Conservation (phyloP, 306 rosid genomes). For the Alnus glutinosa region DNA sequence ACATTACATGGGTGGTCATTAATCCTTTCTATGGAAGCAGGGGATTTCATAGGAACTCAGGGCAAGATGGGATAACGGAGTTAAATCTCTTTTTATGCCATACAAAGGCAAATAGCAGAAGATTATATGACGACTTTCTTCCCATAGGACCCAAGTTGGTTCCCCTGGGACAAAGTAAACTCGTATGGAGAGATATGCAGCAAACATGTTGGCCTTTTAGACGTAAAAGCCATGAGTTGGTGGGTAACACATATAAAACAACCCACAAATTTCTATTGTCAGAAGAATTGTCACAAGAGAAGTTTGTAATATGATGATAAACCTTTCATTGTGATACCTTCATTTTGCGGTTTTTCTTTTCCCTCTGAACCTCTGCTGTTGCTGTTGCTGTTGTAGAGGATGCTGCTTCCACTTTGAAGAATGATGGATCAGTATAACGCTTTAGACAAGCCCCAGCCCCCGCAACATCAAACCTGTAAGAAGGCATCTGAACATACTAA, state of each 20-base stretch:
- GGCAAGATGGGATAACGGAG: background rate
- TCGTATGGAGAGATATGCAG: background rate
- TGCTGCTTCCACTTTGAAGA: conserved; percentile 63
- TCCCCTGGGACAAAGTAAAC: background rate
- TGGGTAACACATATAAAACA: background rate
- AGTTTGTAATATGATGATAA: background rate
- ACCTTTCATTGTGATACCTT: conserved; percentile 55
- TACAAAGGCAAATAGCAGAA: background rate
- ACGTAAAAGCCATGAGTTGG: background rate
- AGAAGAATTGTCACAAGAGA: conserved; percentile 6
- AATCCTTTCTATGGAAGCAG: background rate
- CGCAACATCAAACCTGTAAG: conserved; percentile 87
- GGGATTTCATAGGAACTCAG: background rate
- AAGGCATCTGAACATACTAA: conserved; percentile 33
- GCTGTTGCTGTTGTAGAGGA: conserved; percentile 34
- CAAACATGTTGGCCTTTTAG: background rate
- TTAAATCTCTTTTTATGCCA: background rate
- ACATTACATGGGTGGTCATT: background rate
- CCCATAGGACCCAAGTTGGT: background rate
- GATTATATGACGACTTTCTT: background rate
- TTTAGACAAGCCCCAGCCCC: conserved; percentile 97
- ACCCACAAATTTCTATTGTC: background rate
- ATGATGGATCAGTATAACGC: conserved; percentile 95
- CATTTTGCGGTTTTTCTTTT: conserved; percentile 59
- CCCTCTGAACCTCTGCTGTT: conserved; percentile 52